A percentile compares a stretch with the other conserved stretches of the same genome.
Conservation (phyloP, 2,329 filamentous ascomycete genomes). For the Pseudocercospora cruenta region DNA sequence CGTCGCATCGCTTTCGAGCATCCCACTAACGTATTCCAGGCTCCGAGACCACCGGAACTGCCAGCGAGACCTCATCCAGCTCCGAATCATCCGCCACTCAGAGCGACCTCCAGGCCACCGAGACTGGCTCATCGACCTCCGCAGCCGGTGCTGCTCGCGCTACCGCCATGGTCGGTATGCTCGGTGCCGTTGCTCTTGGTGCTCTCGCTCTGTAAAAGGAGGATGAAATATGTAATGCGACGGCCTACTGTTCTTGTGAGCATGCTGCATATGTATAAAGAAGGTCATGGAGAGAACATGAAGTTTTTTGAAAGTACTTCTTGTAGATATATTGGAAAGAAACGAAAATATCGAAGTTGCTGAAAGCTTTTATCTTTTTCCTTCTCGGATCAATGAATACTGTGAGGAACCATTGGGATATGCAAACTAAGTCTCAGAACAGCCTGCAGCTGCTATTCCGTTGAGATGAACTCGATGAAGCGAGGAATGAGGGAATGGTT, state of each 20-base stretch:
- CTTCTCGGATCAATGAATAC: no score
- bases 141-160: slow-evolving; percentile 28
- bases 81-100: slow-evolving; percentile 12
- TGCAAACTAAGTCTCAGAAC: no score
- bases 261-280: not conserved
- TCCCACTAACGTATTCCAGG: not conserved
- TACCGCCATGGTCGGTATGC: slow-evolving; percentile 31
- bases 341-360: not conserved
- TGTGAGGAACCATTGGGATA: no score
- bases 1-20: not conserved
- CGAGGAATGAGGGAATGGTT: no score
- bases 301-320: not conserved
- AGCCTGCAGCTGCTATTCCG: no score
- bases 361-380: not conserved
- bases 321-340: slow-evolving; percentile 9
- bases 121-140: slow-evolving; percentile 11
- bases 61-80: slow-evolving; percentile 15
- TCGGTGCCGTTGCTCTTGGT: slow-evolving; percentile 34
- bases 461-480: no score
- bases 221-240: not conserved
- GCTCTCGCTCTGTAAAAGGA: slow-evolving; percentile 31
- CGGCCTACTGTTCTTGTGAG: not conserved
- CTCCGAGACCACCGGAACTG: not conserved
- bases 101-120: slow-evolving; percentile 8
- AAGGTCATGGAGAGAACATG: not conserved